phyloP scores from a whole-genome alignment of 345 rosid genomes.

The Eucalyptus polybractea region DNA sequence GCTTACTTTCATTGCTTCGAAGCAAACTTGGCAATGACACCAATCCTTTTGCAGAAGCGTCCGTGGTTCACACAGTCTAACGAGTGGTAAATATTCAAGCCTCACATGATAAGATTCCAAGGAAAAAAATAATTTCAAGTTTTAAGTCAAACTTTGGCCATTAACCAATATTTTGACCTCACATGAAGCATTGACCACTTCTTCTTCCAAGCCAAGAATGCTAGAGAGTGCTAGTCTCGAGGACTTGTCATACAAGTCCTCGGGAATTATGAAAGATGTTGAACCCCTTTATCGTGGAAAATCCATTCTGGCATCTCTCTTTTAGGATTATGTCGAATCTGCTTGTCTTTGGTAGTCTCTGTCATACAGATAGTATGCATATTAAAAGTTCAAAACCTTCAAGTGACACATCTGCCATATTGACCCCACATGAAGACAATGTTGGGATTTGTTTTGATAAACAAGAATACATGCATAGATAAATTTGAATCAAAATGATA shows the following conservation, averaged over 20 bases:
- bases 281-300: not conserved
- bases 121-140: not conserved
- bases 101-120: not conserved
- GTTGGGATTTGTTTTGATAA: no score
- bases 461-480: no score
- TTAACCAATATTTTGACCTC: not conserved
- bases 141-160: not conserved
- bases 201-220: not conserved
- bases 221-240: not conserved
- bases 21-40: not conserved
- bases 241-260: not conserved
- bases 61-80: not conserved
- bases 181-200: not conserved
- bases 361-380: not conserved
- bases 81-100: not conserved
- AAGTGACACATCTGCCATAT: no score
- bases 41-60: not conserved
- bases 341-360: not conserved
- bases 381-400: no score
- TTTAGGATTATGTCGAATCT: rapidly evolving
- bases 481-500: no score
- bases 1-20: rapidly evolving
- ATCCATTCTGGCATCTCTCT: not conserved
- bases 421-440: no score
- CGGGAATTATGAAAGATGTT: not conserved